Evolutionary conservation across 1,284 basidiomycete species (phyloP).

Genomic region (Cutaneotrichosporon cyanovorans): DNA sequence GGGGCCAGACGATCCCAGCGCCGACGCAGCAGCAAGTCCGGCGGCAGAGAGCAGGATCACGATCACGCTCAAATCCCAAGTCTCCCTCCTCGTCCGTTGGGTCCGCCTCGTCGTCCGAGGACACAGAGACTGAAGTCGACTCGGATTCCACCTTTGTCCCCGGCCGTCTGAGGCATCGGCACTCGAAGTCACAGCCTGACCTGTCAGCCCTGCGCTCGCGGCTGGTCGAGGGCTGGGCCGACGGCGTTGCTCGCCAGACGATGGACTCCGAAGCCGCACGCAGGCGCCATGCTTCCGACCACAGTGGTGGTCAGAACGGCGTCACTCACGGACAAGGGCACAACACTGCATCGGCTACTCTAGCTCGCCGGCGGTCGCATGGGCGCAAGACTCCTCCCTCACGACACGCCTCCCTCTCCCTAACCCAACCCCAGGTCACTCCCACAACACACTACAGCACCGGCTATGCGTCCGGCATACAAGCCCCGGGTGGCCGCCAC

Average conservation of each 20-base stretch:
- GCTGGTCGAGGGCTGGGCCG: constrained; percentile 30
- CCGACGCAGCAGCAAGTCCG: background rate
- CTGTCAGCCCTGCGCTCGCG: constrained; percentile 30
- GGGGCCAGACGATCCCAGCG: constrained; percentile 9
- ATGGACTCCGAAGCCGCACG: constrained; percentile 9
- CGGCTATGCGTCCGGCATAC: background rate
- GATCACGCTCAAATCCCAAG: constrained; percentile 6
- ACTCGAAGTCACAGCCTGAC: constrained; percentile 38
- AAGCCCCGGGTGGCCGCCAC: background rate
- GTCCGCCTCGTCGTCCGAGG: constrained; percentile 8
- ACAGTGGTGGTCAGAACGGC: too few species aligned
- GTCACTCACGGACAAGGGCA: too few species aligned
- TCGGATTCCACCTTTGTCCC: constrained; percentile 32
- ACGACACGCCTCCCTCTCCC: constrained; percentile 9
- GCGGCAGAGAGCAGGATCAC: background rate
- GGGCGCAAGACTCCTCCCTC: constrained; percentile 20
- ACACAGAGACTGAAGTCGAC: constrained; percentile 33
- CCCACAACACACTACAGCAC: background rate
- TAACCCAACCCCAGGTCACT: too few species aligned
- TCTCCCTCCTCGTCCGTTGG: background rate
- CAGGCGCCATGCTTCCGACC: background rate
- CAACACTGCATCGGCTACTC: too few species aligned
- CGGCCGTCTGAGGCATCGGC: constrained; percentile 16
- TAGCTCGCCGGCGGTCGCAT: constrained; percentile 6
- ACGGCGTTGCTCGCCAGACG: constrained; percentile 17